A percentile compares a stretch with the other conserved stretches of the same genome.
Evolutionary conservation across 2,329 filamentous ascomycete species (phyloP).

Genomic region (Paracamarosporium sp.): DNA sequence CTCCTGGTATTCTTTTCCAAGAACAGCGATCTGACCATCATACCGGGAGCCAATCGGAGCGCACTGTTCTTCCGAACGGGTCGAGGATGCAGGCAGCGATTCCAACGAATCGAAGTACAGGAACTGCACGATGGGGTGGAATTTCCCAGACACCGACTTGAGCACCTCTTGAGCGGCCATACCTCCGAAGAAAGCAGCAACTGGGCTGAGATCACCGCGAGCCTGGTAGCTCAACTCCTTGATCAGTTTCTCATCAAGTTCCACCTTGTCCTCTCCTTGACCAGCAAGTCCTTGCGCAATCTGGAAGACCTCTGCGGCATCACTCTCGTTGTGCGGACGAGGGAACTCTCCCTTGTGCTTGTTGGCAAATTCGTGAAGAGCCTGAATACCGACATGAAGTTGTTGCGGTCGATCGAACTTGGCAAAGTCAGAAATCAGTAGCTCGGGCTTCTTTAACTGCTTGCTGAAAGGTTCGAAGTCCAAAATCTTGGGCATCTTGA

Average conservation of each 20-base stretch:
- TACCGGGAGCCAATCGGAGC: constrained; percentile 85
- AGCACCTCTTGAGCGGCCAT: constrained; percentile 92
- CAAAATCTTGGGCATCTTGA: constrained; percentile 97
- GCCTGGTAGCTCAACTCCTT: constrained; percentile 95
- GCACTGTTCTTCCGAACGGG: constrained; percentile 85
- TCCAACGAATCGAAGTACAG: constrained; percentile 99
- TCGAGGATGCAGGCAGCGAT: constrained; percentile 78
- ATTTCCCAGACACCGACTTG: constrained; percentile 97
- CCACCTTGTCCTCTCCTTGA: constrained; percentile 71
- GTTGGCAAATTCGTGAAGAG: constrained; percentile 84
- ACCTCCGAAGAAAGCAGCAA: constrained; percentile 95
- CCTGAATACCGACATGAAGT: constrained; percentile 90
- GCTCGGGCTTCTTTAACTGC: constrained; percentile 84
- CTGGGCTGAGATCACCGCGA: constrained; percentile 84
- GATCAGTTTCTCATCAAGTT: constrained; percentile 90
- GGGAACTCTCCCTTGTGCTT: constrained; percentile 75
- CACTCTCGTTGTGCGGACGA: constrained; percentile 80
- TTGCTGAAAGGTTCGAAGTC: constrained; percentile 83
- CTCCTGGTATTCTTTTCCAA: constrained; percentile 91
- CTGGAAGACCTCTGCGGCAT: constrained; percentile 79
- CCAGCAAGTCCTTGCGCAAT: constrained; percentile 77
- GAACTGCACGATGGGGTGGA: constrained; percentile 93
- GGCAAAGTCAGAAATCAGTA: constrained; percentile 92
- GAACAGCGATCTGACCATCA: constrained; percentile 96
- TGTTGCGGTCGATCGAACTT: constrained; percentile 96